Evolutionary conservation across 352 stramenopile genomes (phyloP).

Genomic region (Phytophthora constricta): DNA sequence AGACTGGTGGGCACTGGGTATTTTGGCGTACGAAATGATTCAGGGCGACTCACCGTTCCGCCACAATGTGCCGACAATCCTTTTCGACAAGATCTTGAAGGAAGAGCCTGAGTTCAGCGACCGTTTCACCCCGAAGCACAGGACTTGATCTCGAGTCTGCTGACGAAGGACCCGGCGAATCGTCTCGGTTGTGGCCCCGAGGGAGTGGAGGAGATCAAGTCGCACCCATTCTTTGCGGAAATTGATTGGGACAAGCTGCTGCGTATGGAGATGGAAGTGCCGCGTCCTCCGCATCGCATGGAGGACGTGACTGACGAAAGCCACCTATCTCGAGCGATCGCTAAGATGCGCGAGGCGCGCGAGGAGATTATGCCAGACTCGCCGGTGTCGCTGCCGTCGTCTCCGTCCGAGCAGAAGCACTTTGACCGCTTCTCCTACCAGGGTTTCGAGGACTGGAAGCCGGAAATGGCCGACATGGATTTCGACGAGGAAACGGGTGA

Average conservation of each 20-base stretch:
- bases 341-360: conserved; percentile 70
- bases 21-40: conserved; percentile 80
- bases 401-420: conserved; percentile 70
- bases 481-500: conserved; percentile 67
- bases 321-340: conserved; percentile 65
- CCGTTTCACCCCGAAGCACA: conserved; percentile 68
- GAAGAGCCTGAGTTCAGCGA: conserved; percentile 76
- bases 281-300: conserved; percentile 71
- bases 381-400: conserved; percentile 67
- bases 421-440: conserved; percentile 82
- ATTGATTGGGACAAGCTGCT: conserved; percentile 76
- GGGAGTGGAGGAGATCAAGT: conserved; percentile 76
- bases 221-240: conserved; percentile 70
- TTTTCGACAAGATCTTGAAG: conserved; percentile 84
- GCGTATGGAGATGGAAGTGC: conserved; percentile 65
- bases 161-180: conserved; percentile 61
- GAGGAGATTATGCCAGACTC: conserved; percentile 81
- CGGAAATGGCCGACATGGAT: conserved; percentile 68
- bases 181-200: conserved; percentile 65
- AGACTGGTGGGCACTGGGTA: conserved; percentile 82
- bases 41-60: conserved; percentile 77
- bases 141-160: conserved; percentile 65
- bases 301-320: conserved; percentile 78
- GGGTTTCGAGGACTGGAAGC: conserved; percentile 64
- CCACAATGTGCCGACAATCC: conserved; percentile 65